Evolutionary conservation across 495 filamentous ascomycete genomes (phyloP), one percentile per base, ranked within the genome.

Genomic region (Penicillium turbatum): DNA sequence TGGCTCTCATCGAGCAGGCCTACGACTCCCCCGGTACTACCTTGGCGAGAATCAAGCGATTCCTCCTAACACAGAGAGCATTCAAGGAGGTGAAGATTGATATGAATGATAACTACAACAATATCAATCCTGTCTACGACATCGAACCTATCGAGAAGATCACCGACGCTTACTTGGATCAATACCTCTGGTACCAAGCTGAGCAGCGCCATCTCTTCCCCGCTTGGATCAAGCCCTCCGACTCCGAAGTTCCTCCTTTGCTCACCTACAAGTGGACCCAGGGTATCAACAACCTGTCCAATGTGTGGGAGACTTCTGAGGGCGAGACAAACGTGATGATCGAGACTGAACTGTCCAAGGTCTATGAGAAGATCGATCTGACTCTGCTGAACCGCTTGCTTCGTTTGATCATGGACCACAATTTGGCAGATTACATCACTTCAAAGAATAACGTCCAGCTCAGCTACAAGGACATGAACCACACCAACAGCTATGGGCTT

Each of bases 401-500:
- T 40, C 83, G 95, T 29, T 73, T 99, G 60, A 96, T 99, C 68
- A 99, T 99, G 95, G 95, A 99, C 62, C 95, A 97, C 78, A 99
- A 99, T 71, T 72, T 99, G 65, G 95, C 95, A 6, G 95, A 99
- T 69, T 99, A 99, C 71, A 99, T 99, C 68, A 95, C 92, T 10
- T 90, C 91, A 5, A 99, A 99, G 82, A 99, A 99, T 75, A 99
- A 99, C 65, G 95, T 99, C 13, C 92, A 97, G 62, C 80, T 99
- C 50, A 97, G 92, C 59, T 99, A 99, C 74, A 99, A 99, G 76
- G 95, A 99, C 63, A 99, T 99, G 95, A 97, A 96, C 64, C 95
- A 99, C 67, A 95, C 92, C 49, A 99, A 99, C 70, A 95, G 89
- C 69, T 99, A 97, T 64, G 95, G 95, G 46, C 84, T 99, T 84